phyloP scores from a whole-genome alignment of 805 yeast species.

The Sugiyamaella valdiviana region DNA sequence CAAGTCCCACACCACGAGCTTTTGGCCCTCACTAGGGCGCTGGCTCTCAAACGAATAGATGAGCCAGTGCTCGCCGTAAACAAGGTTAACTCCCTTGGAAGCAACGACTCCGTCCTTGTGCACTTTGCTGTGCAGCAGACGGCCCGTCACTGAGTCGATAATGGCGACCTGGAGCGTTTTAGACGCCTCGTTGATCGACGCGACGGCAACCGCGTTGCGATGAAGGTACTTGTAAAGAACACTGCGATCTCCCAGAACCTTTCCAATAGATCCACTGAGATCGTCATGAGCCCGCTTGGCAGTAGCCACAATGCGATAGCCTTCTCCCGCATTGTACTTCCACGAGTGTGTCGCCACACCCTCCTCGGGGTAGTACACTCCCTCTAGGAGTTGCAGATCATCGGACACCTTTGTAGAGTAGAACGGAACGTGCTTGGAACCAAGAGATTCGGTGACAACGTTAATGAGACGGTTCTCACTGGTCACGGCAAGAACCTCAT shows the following conservation, averaged over 20 bases:
- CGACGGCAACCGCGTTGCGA: conserved; percentile 57
- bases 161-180: conserved; percentile 43
- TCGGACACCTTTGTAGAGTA: neutral
- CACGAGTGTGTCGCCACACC: conserved; percentile 30
- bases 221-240: conserved; percentile 79
- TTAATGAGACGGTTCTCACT: neutral
- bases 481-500: conserved; percentile 7
- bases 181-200: conserved; percentile 35
- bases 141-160: conserved; percentile 67
- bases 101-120: conserved; percentile 38
- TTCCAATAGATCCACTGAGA: conserved; percentile 55
- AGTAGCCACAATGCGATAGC: conserved; percentile 38
- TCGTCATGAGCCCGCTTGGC: conserved; percentile 38
- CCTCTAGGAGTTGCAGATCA: neutral
- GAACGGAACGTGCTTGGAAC: neutral
- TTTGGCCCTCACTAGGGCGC: conserved; percentile 45
- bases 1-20: conserved; percentile 67
- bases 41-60: conserved; percentile 56
- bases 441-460: conserved; percentile 4
- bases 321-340: conserved; percentile 29
- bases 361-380: neutral
- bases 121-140: conserved; percentile 41
- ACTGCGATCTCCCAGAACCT: conserved; percentile 58
- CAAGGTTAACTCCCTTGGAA: conserved; percentile 38
- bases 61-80: conserved; percentile 80